These are phyloP conservation scores for Plantago major DNA, from an alignment of 257 asterid genomes.

Conservation along the genomic window DNA sequence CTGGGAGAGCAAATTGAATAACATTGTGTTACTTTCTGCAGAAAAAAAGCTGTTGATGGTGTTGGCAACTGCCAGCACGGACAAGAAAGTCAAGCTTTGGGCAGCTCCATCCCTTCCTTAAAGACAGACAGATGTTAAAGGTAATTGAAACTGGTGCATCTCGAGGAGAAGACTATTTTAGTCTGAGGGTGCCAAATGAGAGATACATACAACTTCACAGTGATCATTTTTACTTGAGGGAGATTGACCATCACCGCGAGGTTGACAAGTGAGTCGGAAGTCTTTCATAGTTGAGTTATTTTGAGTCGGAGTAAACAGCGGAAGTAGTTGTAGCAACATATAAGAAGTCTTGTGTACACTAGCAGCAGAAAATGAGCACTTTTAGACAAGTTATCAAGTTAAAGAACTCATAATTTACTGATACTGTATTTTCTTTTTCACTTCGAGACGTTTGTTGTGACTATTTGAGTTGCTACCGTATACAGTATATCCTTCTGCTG, in stretches of 20 bases:
- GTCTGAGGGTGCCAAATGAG: constrained; percentile 9
- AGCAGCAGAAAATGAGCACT: neutral
- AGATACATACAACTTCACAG: neutral
- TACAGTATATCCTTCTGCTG: no score
- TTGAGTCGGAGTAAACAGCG: neutral
- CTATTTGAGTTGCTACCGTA: no score
- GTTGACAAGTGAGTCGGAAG: neutral
- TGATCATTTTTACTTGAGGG: no score
- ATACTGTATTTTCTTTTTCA: neutral
- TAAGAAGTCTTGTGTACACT: neutral
- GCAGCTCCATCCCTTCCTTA: constrained; percentile 53
- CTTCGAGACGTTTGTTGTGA: neutral
- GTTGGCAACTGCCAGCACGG: constrained; percentile 75
- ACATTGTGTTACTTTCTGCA: constrained; percentile 21
- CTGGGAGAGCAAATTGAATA: neutral
- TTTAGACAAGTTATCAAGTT: neutral
- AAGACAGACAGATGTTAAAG: neutral
- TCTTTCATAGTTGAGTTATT: neutral
- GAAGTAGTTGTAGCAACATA: neutral
- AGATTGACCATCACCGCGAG: neutral
- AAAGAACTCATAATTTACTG: neutral
- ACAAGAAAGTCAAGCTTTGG: constrained; percentile 97
- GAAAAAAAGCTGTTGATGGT: constrained; percentile 46
- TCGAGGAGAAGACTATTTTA: neutral
- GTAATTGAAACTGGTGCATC: constrained; percentile 1